A percentile compares a stretch with the other conserved stretches of the same genome.
phyloP scores from a whole-genome alignment of 805 yeast species.

The Lipomyces yamadae region DNA sequence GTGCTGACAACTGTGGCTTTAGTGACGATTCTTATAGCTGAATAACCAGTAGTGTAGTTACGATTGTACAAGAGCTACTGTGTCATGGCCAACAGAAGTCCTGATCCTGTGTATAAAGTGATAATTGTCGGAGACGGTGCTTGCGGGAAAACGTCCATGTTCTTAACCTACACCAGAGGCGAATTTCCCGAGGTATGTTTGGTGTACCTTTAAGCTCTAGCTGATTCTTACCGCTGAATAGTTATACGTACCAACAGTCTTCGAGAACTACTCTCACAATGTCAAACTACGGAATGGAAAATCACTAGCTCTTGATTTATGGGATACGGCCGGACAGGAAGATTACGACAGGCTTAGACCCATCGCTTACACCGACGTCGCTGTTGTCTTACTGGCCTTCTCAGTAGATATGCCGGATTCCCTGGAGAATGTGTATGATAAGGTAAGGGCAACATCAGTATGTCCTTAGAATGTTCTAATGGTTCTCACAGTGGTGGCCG shows the following conservation, averaged over 20 bases:
- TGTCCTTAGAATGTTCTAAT: too few relatives aligned
- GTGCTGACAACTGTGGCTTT: background rate
- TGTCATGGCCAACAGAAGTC: slow-evolving; percentile 15
- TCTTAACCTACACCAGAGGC: slow-evolving; percentile 68
- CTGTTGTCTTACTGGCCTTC: slow-evolving; percentile 75
- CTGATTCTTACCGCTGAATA: slow-evolving; percentile 3
- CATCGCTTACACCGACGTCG: slow-evolving; percentile 77
- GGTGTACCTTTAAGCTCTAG: background rate
- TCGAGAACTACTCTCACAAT: slow-evolving; percentile 73
- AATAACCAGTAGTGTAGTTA: too few relatives aligned
- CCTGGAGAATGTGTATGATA: slow-evolving; percentile 70
- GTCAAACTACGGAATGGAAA: slow-evolving; percentile 56
- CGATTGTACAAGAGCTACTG: too few relatives aligned
- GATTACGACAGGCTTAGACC: slow-evolving; percentile 83
- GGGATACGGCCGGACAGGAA: slow-evolving; percentile 94
- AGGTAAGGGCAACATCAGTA: slow-evolving; percentile 14
- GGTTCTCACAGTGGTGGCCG: slow-evolving; percentile 66
- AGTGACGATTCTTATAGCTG: background rate
- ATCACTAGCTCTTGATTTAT: slow-evolving; percentile 69
- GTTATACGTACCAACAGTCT: slow-evolving; percentile 78
- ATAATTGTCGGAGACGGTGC: slow-evolving; percentile 91
- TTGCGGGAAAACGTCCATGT: slow-evolving; percentile 84
- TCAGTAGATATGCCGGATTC: slow-evolving; percentile 66
- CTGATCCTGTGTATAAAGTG: slow-evolving; percentile 56
- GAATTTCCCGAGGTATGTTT: slow-evolving; percentile 59